phyloP scores from a whole-genome alignment of 257 asterid genomes.

The Capsicum baccatum region DNA sequence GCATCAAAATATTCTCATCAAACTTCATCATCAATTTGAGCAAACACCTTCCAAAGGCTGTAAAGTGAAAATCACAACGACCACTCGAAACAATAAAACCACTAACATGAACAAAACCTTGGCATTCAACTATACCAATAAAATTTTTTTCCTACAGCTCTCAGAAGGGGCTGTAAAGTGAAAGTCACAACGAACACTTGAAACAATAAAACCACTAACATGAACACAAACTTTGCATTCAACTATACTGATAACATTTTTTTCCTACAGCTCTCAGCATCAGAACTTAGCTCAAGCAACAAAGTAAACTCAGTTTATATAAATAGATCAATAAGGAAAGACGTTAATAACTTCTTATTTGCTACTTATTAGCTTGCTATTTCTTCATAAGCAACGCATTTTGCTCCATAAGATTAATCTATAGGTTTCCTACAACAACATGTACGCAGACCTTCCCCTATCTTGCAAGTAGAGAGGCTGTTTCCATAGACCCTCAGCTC shows the following conservation, averaged over 20 bases:
- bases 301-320: neutral
- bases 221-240: neutral
- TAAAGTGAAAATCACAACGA: neutral
- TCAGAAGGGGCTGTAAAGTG: neutral
- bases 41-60: neutral
- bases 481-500: too few species aligned
- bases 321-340: neutral
- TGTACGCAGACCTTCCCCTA: too few species aligned
- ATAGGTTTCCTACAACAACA: neutral
- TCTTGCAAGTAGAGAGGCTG: too few species aligned
- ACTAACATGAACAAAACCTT: neutral
- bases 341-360: neutral
- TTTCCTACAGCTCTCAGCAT: neutral
- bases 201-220: neutral
- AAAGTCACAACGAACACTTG: too few species aligned
- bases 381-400: neutral
- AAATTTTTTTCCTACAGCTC: neutral
- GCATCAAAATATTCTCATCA: neutral
- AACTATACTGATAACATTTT: neutral
- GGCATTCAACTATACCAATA: neutral
- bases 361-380: neutral
- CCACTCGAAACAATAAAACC: neutral
- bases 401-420: neutral
- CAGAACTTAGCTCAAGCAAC: neutral
- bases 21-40: neutral